Percentiles rank a stretch among this genome's conserved stretches.
Conservation (phyloP, 306 rosid species). For the Vigna radiata region DNA sequence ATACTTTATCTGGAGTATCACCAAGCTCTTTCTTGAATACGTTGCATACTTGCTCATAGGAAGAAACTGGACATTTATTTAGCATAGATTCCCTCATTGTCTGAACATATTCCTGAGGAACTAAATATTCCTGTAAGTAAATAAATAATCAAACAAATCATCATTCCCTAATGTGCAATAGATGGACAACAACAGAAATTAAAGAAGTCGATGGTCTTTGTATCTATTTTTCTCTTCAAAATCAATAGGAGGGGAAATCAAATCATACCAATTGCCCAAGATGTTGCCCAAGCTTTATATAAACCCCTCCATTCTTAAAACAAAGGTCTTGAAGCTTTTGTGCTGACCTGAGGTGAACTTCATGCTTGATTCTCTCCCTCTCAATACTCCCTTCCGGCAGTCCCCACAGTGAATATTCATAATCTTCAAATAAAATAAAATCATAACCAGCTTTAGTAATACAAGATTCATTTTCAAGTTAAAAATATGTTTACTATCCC, state of each 20-base stretch:
- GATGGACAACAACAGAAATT: not conserved
- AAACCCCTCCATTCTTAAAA: slow-evolving; percentile 93
- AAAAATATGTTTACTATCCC: not conserved
- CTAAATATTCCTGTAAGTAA: slow-evolving; percentile 77
- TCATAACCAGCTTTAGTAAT: slow-evolving; percentile 20
- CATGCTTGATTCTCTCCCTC: slow-evolving; percentile 67
- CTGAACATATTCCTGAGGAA: slow-evolving; percentile 83
- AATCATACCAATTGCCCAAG: slow-evolving; percentile 86
- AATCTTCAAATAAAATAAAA: slow-evolving; percentile 59
- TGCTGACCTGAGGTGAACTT: slow-evolving; percentile 94
- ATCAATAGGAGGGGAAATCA: slow-evolving; percentile 30
- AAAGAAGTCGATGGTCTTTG: slow-evolving; percentile 11
- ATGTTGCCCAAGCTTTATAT: slow-evolving; percentile 97
- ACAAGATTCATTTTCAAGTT: slow-evolving; percentile 38
- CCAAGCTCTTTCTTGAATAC: slow-evolving; percentile 90
- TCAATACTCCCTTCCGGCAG: slow-evolving; percentile 75
- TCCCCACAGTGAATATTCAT: slow-evolving; percentile 85
- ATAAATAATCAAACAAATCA: slow-evolving; percentile 24
- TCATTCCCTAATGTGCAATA: not conserved
- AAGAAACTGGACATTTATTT: slow-evolving; percentile 94
- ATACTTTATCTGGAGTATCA: slow-evolving; percentile 82
- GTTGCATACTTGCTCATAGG: slow-evolving; percentile 82
- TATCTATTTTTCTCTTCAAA: slow-evolving; percentile 13
- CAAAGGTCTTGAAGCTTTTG: slow-evolving; percentile 81
- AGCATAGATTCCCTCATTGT: slow-evolving; percentile 93